Percentiles rank a stretch among this genome's conserved stretches.
Conservation (phyloP, 768 basidiomycete genomes). For the Trametes cinnabarina region DNA sequence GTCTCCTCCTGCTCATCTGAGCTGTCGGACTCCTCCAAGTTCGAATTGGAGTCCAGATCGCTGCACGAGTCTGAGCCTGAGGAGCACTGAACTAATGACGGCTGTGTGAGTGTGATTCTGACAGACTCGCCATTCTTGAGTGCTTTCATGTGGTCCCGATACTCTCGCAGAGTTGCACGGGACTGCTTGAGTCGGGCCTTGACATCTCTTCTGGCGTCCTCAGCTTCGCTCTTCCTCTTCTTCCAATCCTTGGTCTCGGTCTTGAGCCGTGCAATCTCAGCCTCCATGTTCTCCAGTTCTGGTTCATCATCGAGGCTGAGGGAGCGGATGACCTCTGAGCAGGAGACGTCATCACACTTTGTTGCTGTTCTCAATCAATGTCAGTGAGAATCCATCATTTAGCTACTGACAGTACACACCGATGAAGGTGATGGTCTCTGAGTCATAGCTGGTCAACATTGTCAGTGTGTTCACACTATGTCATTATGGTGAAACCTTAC, state of each 20-base stretch:
- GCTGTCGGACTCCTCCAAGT: slow-evolving; percentile 21
- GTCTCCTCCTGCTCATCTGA: slow-evolving; percentile 32
- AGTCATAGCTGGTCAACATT: slow-evolving; percentile 62
- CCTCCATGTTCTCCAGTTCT: slow-evolving; percentile 51
- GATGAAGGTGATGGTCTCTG: slow-evolving; percentile 59
- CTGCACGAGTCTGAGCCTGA: no score
- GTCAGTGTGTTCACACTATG: no score
- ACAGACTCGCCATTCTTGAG: slow-evolving; percentile 46
- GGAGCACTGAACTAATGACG: slow-evolving; percentile 10
- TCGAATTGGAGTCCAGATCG: background rate
- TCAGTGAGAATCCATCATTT: background rate
- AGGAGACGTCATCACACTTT: slow-evolving; percentile 64
- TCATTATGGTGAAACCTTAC: slow-evolving; percentile 34
- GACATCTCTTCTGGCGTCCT: slow-evolving; percentile 41
- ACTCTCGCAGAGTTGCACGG: slow-evolving; percentile 39
- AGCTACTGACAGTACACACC: slow-evolving; percentile 33
- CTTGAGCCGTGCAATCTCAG: slow-evolving; percentile 38
- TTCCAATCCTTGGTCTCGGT: slow-evolving; percentile 40
- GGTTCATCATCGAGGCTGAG: slow-evolving; percentile 53
- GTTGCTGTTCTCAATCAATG: no score
- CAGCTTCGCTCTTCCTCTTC: slow-evolving; percentile 39
- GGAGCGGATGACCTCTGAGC: slow-evolving; percentile 52
- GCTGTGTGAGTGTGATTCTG: slow-evolving; percentile 39
- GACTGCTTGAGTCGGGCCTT: slow-evolving; percentile 39
- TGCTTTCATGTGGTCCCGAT: slow-evolving; percentile 46